These are phyloP conservation scores for Entoloma clypeatum DNA, from an alignment of 1,284 basidiomycete genomes.

Conservation along the genomic window DNA sequence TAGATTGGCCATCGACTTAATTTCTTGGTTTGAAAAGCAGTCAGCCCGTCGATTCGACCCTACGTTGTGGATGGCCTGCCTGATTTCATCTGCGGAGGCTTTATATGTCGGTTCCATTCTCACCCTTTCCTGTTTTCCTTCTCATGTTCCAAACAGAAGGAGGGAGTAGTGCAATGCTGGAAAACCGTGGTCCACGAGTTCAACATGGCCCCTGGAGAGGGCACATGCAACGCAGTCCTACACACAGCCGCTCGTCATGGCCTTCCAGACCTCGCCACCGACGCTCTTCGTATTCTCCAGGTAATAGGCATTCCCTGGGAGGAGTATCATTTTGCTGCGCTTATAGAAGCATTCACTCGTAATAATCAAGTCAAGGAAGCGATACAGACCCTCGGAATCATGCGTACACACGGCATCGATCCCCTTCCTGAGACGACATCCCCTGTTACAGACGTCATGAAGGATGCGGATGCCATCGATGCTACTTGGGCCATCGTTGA, in stretches of 20 bases:
- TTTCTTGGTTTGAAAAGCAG: slow-evolving; percentile 50
- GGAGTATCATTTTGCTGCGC: slow-evolving; percentile 69
- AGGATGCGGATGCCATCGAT: slow-evolving; percentile 56
- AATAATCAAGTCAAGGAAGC: slow-evolving; percentile 55
- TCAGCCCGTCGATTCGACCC: slow-evolving; percentile 50
- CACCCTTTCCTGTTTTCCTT: slow-evolving; percentile 3
- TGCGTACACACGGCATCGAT: slow-evolving; percentile 47
- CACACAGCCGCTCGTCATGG: slow-evolving; percentile 71
- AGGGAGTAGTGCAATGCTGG: slow-evolving; percentile 69
- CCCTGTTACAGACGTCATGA: slow-evolving; percentile 51
- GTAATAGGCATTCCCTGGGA: slow-evolving; percentile 44
- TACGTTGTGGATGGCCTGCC: slow-evolving; percentile 56
- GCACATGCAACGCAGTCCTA: slow-evolving; percentile 64
- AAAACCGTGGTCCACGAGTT: slow-evolving; percentile 49
- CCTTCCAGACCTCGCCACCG: slow-evolving; percentile 62
- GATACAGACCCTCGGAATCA: slow-evolving; percentile 48
- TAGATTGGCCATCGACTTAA: slow-evolving; percentile 67
- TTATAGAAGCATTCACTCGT: slow-evolving; percentile 61
- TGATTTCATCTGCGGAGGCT: slow-evolving; percentile 52
- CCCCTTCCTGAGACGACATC: slow-evolving; percentile 45
- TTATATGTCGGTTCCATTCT: slow-evolving; percentile 53
- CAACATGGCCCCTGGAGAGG: slow-evolving; percentile 66
- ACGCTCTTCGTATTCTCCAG: slow-evolving; percentile 56
- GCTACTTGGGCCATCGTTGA: slow-evolving; percentile 63
- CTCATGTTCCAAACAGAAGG: slow-evolving; percentile 41